A percentile compares a stretch with the other conserved stretches of the same genome.
phyloP scores from a whole-genome alignment of 257 asterid genomes.

The Jasminum sambac region DNA sequence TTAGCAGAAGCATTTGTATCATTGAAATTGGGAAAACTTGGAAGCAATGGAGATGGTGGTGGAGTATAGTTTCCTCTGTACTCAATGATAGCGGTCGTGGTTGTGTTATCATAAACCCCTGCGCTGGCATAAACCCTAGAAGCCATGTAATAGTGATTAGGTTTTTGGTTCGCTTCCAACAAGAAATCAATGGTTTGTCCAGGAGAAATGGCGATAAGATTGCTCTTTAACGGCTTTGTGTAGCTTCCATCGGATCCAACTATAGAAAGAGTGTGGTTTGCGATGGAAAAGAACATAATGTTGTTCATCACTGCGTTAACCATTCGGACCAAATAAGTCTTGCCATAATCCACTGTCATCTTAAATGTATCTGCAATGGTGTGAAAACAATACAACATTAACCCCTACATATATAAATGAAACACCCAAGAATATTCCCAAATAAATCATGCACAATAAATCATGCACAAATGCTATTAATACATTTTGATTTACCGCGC shows the following conservation, averaged over 20 bases:
- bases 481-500: no score
- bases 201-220: slow-evolving; percentile 50
- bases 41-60: slow-evolving; percentile 34
- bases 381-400: no score
- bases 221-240: slow-evolving; percentile 38
- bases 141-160: slow-evolving; percentile 61
- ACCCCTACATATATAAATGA: no score
- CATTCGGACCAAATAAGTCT: slow-evolving; percentile 51
- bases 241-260: slow-evolving; percentile 62
- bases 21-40: slow-evolving; percentile 24
- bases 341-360: slow-evolving; percentile 40
- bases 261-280: slow-evolving; percentile 48
- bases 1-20: slow-evolving; percentile 26
- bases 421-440: no score
- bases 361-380: slow-evolving; percentile 44
- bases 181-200: slow-evolving; percentile 63
- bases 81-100: slow-evolving; percentile 42
- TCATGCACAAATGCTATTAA: no score
- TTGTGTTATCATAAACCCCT: slow-evolving; percentile 22
- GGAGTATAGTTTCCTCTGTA: slow-evolving; percentile 40
- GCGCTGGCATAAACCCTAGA: slow-evolving; percentile 32
- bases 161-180: slow-evolving; percentile 46
- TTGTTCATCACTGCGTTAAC: slow-evolving; percentile 57
- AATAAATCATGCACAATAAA: no score
- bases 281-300: slow-evolving; percentile 53